Conservation (phyloP, 495 filamentous ascomycete species). For the Ascodesmis nigricans region DNA sequence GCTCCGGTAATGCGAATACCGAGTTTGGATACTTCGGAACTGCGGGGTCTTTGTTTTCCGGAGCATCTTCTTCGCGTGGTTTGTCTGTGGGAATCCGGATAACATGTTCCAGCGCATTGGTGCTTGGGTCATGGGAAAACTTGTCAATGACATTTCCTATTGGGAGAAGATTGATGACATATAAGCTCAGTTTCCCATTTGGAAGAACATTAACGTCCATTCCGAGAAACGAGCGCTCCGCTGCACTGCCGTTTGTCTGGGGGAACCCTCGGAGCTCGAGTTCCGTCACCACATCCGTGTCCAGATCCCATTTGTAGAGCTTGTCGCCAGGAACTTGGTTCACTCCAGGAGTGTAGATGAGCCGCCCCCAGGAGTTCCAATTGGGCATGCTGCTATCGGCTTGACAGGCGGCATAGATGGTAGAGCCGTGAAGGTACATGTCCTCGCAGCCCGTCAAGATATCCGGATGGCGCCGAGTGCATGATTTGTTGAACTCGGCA, state of each 20-base stretch:
- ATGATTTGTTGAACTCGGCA: conserved; percentile 11
- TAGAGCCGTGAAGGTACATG: conserved; percentile 10
- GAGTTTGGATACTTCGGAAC: conserved; percentile 6
- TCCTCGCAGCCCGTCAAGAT: conserved; percentile 14
- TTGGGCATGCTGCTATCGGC: neutral
- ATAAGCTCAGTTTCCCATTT: conserved; percentile 5
- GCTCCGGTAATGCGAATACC: conserved; percentile 10
- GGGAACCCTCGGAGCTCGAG: conserved; percentile 8
- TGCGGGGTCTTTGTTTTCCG: neutral
- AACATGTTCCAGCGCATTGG: too few relatives aligned
- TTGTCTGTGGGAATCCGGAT: neutral
- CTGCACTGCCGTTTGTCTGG: neutral
- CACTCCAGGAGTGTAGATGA: neutral
- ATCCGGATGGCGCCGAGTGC: too few relatives aligned
- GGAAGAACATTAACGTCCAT: conserved; percentile 7
- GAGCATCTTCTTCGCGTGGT: too few relatives aligned
- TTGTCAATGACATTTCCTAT: conserved; percentile 8
- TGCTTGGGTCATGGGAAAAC: conserved; percentile 10
- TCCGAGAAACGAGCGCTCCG: too few relatives aligned
- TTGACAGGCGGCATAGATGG: conserved; percentile 11
- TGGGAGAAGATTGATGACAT: conserved; percentile 13
- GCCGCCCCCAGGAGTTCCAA: too few relatives aligned
- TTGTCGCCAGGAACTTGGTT: conserved; percentile 6
- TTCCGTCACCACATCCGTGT: conserved; percentile 7
- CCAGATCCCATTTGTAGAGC: conserved; percentile 13